phyloP scores from a whole-genome alignment of 139 green algal genomes.

The Tetradesmus obliquus region DNA sequence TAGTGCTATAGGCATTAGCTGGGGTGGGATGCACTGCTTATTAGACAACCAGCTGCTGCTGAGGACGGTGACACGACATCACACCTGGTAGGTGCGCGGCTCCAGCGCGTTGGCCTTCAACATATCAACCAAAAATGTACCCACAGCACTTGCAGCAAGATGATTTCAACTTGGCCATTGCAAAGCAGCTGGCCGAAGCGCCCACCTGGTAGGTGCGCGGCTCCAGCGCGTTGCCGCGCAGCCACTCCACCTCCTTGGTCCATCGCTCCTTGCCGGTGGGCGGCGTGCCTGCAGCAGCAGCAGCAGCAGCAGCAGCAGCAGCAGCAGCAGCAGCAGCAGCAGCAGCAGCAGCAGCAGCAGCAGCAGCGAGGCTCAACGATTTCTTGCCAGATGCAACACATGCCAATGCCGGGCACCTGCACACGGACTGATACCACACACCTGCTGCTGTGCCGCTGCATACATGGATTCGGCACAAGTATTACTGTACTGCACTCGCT shows the following conservation, averaged over 20 bases:
- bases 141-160: not conserved
- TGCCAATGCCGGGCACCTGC: not conserved
- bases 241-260: conserved; percentile 70
- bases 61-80: too few relatives aligned
- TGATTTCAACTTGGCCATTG: not conserved
- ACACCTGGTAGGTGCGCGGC: too few relatives aligned
- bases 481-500: too few relatives aligned
- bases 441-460: too few relatives aligned
- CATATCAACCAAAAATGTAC: too few relatives aligned
- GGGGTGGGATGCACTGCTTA: too few relatives aligned
- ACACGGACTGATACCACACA: too few relatives aligned
- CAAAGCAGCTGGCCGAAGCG: conserved; percentile 64
- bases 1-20: too few relatives aligned
- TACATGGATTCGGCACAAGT: too few relatives aligned
- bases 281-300: conserved; percentile 58
- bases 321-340: not conserved
- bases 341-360: too few relatives aligned
- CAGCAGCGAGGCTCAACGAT: not conserved
- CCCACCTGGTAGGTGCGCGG: conserved; percentile 59
- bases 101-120: too few relatives aligned
- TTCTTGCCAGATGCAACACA: not conserved
- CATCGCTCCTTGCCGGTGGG: conserved; percentile 54
- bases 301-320: not conserved
- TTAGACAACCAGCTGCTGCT: too few relatives aligned
- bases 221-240: conserved; percentile 70